phyloP scores from a whole-genome alignment of 306 rosid genomes.

The Casuarina equisetifolia region DNA sequence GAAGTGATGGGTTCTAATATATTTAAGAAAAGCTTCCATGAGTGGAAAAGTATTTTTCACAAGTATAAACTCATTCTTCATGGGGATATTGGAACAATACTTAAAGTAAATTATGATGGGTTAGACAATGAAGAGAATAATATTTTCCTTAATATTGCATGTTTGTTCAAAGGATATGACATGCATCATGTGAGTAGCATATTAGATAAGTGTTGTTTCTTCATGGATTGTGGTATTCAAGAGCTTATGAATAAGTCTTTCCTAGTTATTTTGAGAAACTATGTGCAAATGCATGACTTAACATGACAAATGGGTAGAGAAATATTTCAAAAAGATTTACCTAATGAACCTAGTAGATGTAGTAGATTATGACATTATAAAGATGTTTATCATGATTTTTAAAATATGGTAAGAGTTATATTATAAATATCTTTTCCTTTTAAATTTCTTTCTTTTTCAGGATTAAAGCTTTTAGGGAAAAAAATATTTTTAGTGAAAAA shows the following conservation, averaged over 20 bases:
- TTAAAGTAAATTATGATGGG: slow-evolving; percentile 30
- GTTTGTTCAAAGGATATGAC: slow-evolving; percentile 18
- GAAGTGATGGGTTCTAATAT: slow-evolving; percentile 31
- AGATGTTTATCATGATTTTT: too few species aligned
- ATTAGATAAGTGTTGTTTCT: slow-evolving; percentile 8
- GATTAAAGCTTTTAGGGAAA: too few species aligned
- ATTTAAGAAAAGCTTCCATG: slow-evolving; percentile 7
- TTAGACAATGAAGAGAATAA: not conserved
- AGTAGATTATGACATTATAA: too few species aligned
- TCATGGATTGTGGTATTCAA: too few species aligned
- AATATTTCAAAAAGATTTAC: too few species aligned
- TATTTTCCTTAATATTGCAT: slow-evolving; percentile 5
- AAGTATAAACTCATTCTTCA: not conserved
- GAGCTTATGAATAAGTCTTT: not conserved
- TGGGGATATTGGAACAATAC: not conserved
- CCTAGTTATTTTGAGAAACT: not conserved
- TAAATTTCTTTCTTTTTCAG: too few species aligned
- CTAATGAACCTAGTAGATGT: too few species aligned
- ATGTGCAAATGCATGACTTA: too few species aligned
- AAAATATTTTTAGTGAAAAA: too few species aligned
- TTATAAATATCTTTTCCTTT: too few species aligned
- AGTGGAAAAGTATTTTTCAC: slow-evolving; percentile 28
- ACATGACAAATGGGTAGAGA: too few species aligned
- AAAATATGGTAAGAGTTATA: too few species aligned
- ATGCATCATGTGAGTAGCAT: not conserved